These are phyloP conservation scores for Cudoniella acicularis DNA, from an alignment of 495 filamentous ascomycete species.

Conservation along the genomic window DNA sequence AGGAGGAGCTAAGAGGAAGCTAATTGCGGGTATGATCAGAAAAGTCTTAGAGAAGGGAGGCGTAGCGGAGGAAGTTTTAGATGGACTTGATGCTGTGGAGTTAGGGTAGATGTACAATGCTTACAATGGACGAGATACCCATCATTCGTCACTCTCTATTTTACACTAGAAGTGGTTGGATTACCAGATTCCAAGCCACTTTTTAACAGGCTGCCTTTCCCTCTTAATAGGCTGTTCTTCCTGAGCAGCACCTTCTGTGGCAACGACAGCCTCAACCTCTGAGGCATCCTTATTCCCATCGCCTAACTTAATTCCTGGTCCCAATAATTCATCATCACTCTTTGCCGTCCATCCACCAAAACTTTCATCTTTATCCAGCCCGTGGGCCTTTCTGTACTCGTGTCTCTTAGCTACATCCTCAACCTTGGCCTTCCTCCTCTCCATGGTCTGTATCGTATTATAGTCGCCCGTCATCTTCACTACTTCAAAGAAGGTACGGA, in stretches of 20 bases:
- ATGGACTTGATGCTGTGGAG: slow-evolving; percentile 64
- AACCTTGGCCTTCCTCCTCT: slow-evolving; percentile 59
- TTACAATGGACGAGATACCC: neutral
- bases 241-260: slow-evolving; percentile 4
- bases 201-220: slow-evolving; percentile 50
- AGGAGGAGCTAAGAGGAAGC: slow-evolving; percentile 67
- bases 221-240: neutral
- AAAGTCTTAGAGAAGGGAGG: slow-evolving; percentile 66
- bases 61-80: slow-evolving; percentile 79
- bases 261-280: slow-evolving; percentile 34
- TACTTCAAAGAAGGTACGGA: slow-evolving; percentile 56
- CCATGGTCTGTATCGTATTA: slow-evolving; percentile 55
- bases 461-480: slow-evolving; percentile 66
- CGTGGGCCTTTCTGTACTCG: slow-evolving; percentile 79
- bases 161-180: neutral
- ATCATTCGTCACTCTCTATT: neutral
- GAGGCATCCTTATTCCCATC: slow-evolving; percentile 20
- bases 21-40: slow-evolving; percentile 63
- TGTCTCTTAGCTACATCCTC: slow-evolving; percentile 79
- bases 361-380: slow-evolving; percentile 54
- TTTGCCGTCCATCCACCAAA: slow-evolving; percentile 41
- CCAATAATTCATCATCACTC: slow-evolving; percentile 32
- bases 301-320: slow-evolving; percentile 24
- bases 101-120: slow-evolving; percentile 25
- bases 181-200: slow-evolving; percentile 63